Percentiles rank a stretch among this genome's conserved stretches.
Evolutionary conservation across 148 eudicot genomes (phyloP).

Genomic region (Dysphania ambrosioides): DNA sequence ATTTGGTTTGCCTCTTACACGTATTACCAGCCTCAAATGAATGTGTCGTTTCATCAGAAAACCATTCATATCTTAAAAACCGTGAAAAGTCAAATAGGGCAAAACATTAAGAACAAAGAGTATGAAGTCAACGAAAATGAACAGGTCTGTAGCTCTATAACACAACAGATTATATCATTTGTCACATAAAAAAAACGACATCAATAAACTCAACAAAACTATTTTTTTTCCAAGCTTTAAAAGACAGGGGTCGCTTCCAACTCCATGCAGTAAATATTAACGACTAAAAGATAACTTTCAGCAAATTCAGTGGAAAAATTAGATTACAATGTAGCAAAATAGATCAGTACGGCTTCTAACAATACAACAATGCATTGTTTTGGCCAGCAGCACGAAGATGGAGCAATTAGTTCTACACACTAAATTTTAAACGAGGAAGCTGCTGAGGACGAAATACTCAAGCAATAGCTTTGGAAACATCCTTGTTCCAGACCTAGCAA

Average conservation of each 20-base stretch:
- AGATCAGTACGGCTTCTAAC: slow-evolving; percentile 19
- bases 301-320: slow-evolving; percentile 8
- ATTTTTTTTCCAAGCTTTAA: neutral
- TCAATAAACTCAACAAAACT: too few relatives aligned
- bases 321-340: slow-evolving; percentile 13
- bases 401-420: slow-evolving; percentile 23
- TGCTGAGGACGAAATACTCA: neutral
- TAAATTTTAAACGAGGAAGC: neutral
- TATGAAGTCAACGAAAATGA: too few relatives aligned
- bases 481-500: neutral
- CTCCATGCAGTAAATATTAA: neutral
- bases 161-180: too few relatives aligned
- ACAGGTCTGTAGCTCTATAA: neutral
- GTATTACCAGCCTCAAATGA: too few relatives aligned
- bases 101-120: too few relatives aligned
- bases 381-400: slow-evolving; percentile 6
- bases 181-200: too few relatives aligned
- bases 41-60: too few relatives aligned
- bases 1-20: too few relatives aligned
- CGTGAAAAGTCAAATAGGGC: too few relatives aligned
- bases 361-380: slow-evolving; percentile 17
- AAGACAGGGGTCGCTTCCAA: too few relatives aligned
- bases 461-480: slow-evolving; percentile 4
- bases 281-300: neutral
- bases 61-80: too few relatives aligned